Evolutionary conservation across 768 basidiomycete species (phyloP), one percentile per base, ranked within the genome.

Genomic region (Mycena kentingensis): DNA sequence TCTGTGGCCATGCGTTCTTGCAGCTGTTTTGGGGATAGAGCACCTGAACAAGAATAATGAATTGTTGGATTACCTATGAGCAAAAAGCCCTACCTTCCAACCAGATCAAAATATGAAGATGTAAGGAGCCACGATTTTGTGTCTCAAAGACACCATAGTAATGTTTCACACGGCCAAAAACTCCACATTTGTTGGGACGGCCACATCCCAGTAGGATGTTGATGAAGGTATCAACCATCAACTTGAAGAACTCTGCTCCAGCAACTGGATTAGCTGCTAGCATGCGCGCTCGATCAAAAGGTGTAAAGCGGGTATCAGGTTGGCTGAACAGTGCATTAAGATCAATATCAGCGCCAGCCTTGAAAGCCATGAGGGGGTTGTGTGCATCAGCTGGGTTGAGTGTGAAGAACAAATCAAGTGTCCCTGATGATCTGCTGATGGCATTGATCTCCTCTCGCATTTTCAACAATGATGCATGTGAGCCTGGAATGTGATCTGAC

Each of bases 171-270:
- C 42, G 22, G 0, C 73, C 69, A n/a, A 73, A 62, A 1, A 71
- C 48, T 0, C 73, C 73, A 15, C 19, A 51, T 16, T 55, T 39
- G 5, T 45, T 36, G 3, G 26, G 32, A 6, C 57, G n/a, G 16
- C 51, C 36, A 26, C 68, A 59, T 0, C 60, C 53, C 15, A 72
- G 53, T 0, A 75, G 49, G 0, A 31, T 60, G 2, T 55, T 19
- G 2, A 70, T 27, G 18, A 73, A 63, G 0, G 57, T 50, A 0
- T 52, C 36, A 4, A 73, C 63, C 32, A 65, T 55, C 34, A 69
- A 61, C 22, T 73, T 58, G 49, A 70, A 74, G 45, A 71, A 74
- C 38, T 66, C 60, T 0, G 71, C 70, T 0, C 71, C 65, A 4
- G 68, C 71, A 28, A 64, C 65, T 0, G 69, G 72, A 49, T 73